Base-by-base conservation (phyloP, 768 basidiomycete genomes). In the Boletus barrowsii region DNA sequence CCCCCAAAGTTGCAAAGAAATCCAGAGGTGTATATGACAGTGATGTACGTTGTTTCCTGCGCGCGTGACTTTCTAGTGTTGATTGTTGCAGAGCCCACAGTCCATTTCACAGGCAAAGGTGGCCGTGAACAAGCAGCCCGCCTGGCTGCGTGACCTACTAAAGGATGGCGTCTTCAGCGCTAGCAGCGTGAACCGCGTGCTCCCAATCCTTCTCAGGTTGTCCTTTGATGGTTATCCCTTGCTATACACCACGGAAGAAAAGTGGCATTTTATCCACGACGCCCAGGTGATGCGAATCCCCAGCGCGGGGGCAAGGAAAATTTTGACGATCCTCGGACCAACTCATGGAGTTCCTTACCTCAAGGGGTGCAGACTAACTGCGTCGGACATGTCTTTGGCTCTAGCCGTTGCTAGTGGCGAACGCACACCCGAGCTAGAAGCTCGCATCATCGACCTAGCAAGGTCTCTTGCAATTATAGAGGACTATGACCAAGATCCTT, bases 1-100 rank as follows among this genome's bases (percentile, higher is more conserved):
- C 90, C 1, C 91, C 91, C 1, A 98, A 98, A 69, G 76, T 79
- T 7, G 84, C 83, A 0, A 79, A 82, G 36, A 83, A 84, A 67
- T 84, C 86, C 10, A 76, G 90, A 64, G 88, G 88, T 0, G 65
- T 89, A 9, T 51, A 70, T 15, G 55, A 66, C 2, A 20, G 44
- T 14, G 42, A 42, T 11, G 76, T 74, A 47, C n/a, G 52, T 55
- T 10, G n/a, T 45, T 42, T 47, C 14, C 10, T 22, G 9, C 2
- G 22, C 18, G n/a, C 9, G 40, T n/a, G 11, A 5, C 4, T 10
- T 24, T 7, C 22, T 26, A 33, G 14, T 36, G 15, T 20, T 51
- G 9, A 61, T 39, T n/a, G 13, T 42, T 29, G 8, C 44, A 68
- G 62, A 46, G 17, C 32, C 26, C 18, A 24, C 51, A 45, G 4